phyloP scores from a whole-genome alignment of 257 asterid species.

The Datura wrightii region DNA sequence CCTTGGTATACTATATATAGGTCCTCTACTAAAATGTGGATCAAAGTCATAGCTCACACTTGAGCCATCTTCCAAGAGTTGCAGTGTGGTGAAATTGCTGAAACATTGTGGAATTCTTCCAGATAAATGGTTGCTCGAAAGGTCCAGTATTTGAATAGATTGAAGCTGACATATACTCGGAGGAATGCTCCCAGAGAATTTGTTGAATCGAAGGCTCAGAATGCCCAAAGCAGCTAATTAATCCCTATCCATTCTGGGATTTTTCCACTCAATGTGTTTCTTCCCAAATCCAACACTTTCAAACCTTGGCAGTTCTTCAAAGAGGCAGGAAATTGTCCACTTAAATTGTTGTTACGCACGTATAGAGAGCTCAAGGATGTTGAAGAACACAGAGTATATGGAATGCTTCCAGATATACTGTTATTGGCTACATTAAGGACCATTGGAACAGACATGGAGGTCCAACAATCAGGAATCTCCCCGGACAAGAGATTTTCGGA shows the following conservation, averaged over 20 bases:
- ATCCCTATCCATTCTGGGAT: conserved; percentile 45
- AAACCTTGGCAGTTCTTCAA: conserved; percentile 36
- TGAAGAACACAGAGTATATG: conserved; percentile 7
- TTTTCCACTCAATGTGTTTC: conserved; percentile 39
- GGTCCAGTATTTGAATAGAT: conserved; percentile 46
- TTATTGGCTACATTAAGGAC: conserved; percentile 31
- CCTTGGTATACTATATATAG: conserved; percentile 6
- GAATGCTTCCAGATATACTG: conserved; percentile 21
- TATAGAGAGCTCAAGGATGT: conserved; percentile 8
- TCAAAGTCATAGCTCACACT: neutral
- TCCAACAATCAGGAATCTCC: conserved; percentile 33
- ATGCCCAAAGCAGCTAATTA: neutral
- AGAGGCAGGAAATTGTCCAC: conserved; percentile 42
- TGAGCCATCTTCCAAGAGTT: neutral
- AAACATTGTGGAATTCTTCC: conserved; percentile 49
- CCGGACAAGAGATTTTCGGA: conserved; percentile 27
- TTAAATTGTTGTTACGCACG: conserved; percentile 41
- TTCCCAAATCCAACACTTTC: conserved; percentile 45
- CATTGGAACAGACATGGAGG: neutral
- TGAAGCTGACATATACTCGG: conserved; percentile 43
- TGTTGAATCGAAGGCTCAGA: conserved; percentile 39
- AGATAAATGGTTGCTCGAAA: conserved; percentile 44
- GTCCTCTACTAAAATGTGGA: neutral
- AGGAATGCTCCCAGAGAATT: conserved; percentile 45
- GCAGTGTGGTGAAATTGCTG: conserved; percentile 30